Conservation (phyloP, 2,329 filamentous ascomycete species). For the Nemania abortiva region DNA sequence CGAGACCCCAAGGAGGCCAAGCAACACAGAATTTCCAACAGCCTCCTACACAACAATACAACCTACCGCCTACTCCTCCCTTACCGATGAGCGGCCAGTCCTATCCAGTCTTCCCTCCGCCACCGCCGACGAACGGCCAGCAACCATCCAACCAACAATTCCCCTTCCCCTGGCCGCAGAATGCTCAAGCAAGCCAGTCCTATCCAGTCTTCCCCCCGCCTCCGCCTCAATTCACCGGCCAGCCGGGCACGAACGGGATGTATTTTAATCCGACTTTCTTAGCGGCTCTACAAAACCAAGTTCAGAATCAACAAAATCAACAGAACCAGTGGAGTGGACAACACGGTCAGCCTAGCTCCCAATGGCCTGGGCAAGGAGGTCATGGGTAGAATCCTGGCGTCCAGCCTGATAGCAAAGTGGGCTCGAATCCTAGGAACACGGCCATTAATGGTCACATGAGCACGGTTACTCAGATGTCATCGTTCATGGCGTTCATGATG, state of each 20-base stretch:
- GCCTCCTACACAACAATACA: slow-evolving; percentile 51
- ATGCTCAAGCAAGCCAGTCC: slow-evolving; percentile 48
- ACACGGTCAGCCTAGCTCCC: background rate
- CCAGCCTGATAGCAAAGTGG: background rate
- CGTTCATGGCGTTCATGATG: background rate
- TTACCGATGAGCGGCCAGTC: slow-evolving; percentile 53
- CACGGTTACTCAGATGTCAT: background rate
- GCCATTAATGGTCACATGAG: background rate
- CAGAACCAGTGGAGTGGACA: slow-evolving; percentile 35
- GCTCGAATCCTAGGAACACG: background rate
- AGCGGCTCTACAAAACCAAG: slow-evolving; percentile 60
- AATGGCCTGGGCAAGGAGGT: slow-evolving; percentile 45
- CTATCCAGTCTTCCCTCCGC: slow-evolving; percentile 41
- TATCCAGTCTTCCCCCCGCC: slow-evolving; percentile 54
- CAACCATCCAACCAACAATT: slow-evolving; percentile 57
- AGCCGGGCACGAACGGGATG: slow-evolving; percentile 54
- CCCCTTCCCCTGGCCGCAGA: slow-evolving; percentile 60
- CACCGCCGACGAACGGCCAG: slow-evolving; percentile 51
- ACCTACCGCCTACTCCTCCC: slow-evolving; percentile 45
- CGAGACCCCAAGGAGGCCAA: slow-evolving; percentile 43
- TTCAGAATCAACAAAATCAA: slow-evolving; percentile 50
- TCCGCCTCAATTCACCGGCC: slow-evolving; percentile 57
- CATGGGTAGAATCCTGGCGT: slow-evolving; percentile 41
- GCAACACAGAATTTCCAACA: slow-evolving; percentile 52
- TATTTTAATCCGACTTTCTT: slow-evolving; percentile 72